Evolutionary conservation across 2,329 filamentous ascomycete species (phyloP).

Genomic region (Calonectria pseudoturangicola): DNA sequence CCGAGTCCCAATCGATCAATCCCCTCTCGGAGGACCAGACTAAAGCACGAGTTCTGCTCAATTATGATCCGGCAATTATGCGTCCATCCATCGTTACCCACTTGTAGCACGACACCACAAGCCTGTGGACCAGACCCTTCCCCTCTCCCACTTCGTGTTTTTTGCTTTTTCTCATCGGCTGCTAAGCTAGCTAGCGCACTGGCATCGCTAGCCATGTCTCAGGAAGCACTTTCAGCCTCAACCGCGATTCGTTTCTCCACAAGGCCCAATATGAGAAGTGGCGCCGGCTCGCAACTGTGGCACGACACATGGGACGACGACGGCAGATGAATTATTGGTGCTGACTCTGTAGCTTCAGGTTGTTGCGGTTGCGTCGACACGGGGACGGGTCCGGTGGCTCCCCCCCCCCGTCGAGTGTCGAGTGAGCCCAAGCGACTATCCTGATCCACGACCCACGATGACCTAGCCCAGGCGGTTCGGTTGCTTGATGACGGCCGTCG

Average conservation of each 20-base stretch:
- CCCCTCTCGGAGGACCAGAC: constrained; percentile 25
- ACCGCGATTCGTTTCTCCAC: constrained; percentile 45
- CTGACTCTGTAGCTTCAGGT: constrained; percentile 48
- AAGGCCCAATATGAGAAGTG: constrained; percentile 43
- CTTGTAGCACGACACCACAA: constrained; percentile 47
- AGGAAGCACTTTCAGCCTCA: constrained; percentile 53
- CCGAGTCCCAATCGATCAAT: constrained; percentile 22
- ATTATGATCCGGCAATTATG: constrained; percentile 42
- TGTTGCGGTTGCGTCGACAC: constrained; percentile 46
- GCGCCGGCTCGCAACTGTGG: constrained; percentile 48
- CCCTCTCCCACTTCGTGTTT: constrained; percentile 32
- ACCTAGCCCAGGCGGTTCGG: constrained; percentile 39
- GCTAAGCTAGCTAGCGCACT: constrained; percentile 44
- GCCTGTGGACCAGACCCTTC: constrained; percentile 50
- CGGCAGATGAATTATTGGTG: constrained; percentile 46
- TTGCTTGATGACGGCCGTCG: constrained; percentile 31
- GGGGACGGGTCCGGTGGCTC: constrained; percentile 24
- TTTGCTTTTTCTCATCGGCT: constrained; percentile 50
- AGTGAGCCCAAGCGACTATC: constrained; percentile 28
- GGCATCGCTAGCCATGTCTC: constrained; percentile 47
- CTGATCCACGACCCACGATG: constrained; percentile 38
- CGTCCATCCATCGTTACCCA: constrained; percentile 46
- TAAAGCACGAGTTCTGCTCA: constrained; percentile 39
- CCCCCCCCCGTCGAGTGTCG: constrained; percentile 8
- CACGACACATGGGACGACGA: constrained; percentile 54